phyloP scores from a whole-genome alignment of 1,284 basidiomycete genomes.

The Sporisorium graminicola region DNA sequence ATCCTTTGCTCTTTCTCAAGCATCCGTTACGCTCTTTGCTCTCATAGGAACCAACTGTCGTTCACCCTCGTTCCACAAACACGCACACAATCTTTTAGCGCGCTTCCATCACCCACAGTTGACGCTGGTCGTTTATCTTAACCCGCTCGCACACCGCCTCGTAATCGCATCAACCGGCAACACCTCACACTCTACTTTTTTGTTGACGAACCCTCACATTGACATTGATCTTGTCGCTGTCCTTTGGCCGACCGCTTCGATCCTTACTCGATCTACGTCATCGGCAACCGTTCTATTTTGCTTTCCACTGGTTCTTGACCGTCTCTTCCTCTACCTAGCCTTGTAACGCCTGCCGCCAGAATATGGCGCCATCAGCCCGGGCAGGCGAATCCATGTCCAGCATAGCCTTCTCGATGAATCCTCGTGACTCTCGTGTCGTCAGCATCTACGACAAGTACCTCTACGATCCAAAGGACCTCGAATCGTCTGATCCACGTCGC shows the following conservation, averaged over 20 bases:
- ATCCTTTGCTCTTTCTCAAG: not conserved
- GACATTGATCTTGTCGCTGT: not conserved
- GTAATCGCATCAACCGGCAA: not conserved
- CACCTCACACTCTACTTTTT: not conserved
- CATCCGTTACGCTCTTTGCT: slow-evolving; percentile 2
- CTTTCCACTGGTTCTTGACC: no score
- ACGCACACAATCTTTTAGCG: not conserved
- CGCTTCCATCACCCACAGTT: not conserved
- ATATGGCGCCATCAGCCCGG: slow-evolving; percentile 30
- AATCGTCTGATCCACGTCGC: slow-evolving; percentile 51
- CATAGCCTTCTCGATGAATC: slow-evolving; percentile 43
- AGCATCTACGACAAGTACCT: slow-evolving; percentile 64
- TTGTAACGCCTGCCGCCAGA: not conserved
- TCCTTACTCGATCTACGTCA: not conserved
- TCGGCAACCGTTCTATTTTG: not conserved
- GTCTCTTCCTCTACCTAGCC: not conserved
- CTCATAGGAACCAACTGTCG: not conserved
- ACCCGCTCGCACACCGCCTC: not conserved
- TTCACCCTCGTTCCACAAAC: not conserved
- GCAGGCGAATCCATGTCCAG: slow-evolving; percentile 44
- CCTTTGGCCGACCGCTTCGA: not conserved
- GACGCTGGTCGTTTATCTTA: slow-evolving; percentile 11
- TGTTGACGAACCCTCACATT: not conserved
- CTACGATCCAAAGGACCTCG: slow-evolving; percentile 56
- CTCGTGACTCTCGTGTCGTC: slow-evolving; percentile 56